Conservation (phyloP, 441 rosid species). For the Lepidium campestre region DNA sequence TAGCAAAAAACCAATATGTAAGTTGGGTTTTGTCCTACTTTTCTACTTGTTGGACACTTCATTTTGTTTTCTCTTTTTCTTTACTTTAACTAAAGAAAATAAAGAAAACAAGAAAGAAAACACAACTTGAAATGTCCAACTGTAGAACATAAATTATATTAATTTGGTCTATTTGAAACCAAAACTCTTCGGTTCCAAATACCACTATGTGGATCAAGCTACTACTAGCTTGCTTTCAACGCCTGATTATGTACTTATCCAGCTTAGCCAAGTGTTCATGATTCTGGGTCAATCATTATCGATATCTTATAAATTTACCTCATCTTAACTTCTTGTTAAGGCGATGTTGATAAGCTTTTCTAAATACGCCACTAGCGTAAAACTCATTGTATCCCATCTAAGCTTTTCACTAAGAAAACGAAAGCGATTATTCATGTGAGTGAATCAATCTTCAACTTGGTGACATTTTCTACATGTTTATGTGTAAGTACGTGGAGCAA, state of each 20-base stretch:
- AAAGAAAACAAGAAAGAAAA: too few relatives aligned
- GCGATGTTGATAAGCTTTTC: background rate
- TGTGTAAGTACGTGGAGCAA: background rate
- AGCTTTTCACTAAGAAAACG: background rate
- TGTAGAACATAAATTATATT: too few relatives aligned
- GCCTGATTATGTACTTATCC: background rate
- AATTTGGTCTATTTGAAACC: too few relatives aligned
- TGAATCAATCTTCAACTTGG: background rate
- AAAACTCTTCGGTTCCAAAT: too few relatives aligned
- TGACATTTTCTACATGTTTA: background rate
- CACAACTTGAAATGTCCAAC: too few relatives aligned
- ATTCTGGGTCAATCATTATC: conserved; percentile 1
- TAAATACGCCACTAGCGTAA: background rate
- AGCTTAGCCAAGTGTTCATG: background rate
- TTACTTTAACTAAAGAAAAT: too few relatives aligned
- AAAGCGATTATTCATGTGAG: background rate
- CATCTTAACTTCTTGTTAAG: background rate
- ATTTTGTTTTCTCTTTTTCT: too few relatives aligned
- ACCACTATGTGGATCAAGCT: conserved; percentile 5
- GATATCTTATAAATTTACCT: background rate
- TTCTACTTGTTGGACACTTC: too few relatives aligned
- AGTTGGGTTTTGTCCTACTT: too few relatives aligned
- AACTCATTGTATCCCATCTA: background rate
- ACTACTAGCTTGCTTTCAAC: background rate
- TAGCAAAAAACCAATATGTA: too few relatives aligned